Evolutionary conservation across 208 protist species (phyloP).

Genomic region (Trypanosoma boissoni): DNA sequence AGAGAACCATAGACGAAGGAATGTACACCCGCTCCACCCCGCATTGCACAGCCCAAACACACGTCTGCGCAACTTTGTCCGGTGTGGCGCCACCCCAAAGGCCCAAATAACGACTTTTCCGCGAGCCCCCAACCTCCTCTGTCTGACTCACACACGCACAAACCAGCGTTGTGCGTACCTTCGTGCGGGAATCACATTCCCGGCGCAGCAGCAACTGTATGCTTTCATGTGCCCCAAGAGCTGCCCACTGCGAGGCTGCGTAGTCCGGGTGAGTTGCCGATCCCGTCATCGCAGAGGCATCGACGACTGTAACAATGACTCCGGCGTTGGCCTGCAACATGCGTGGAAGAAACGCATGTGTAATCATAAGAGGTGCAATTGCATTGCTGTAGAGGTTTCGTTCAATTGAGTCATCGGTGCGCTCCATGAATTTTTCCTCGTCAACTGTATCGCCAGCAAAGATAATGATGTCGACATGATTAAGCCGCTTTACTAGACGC

Average conservation of each 20-base stretch:
- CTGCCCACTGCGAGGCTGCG: conserved; percentile 50
- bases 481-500: conserved; percentile 38
- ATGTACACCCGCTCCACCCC: conserved; percentile 26
- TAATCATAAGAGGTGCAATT: conserved; percentile 32
- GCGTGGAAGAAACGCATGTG: conserved; percentile 30
- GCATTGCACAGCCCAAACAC: conserved; percentile 20
- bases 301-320: conserved; percentile 42
- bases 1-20: conserved; percentile 12
- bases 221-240: conserved; percentile 49
- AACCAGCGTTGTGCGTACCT: conserved; percentile 27
- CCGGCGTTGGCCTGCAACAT: conserved; percentile 28
- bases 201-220: conserved; percentile 37
- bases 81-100: conserved; percentile 2
- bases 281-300: conserved; percentile 21
- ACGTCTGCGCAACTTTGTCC: conserved; percentile 13
- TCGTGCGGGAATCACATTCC: conserved; percentile 9
- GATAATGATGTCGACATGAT: conserved; percentile 40
- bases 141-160: conserved; percentile 11
- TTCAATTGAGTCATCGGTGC: conserved; percentile 46
- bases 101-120: neutral
- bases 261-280: conserved; percentile 32
- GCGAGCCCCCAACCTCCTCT: neutral
- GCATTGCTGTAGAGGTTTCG: conserved; percentile 40
- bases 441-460: conserved; percentile 34
- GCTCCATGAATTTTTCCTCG: conserved; percentile 34